Conservation (phyloP, 164 flowering plant genomes). For the Nymphaea colorata region DNA sequence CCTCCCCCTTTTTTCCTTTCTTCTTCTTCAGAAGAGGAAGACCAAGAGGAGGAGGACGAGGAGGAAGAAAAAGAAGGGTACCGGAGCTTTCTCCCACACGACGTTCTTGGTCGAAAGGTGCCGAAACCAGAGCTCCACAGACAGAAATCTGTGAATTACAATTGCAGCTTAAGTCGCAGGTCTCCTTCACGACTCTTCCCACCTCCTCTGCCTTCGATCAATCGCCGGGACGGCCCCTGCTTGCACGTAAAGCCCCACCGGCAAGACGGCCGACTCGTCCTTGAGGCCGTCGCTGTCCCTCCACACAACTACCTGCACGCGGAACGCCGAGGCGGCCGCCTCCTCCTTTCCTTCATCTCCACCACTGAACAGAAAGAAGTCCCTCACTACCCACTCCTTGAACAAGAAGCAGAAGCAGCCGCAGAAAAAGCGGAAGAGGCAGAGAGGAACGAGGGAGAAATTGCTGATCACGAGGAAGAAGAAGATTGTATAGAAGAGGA, state of each 20-base stretch:
- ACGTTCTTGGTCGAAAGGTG: too few species aligned
- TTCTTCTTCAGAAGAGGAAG: not conserved
- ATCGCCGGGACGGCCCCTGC: slow-evolving; percentile 22
- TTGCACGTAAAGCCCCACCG: slow-evolving; percentile 42
- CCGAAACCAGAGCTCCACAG: not conserved
- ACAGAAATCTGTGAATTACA: not conserved
- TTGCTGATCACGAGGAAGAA: slow-evolving; percentile 7
- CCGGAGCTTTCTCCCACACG: too few species aligned
- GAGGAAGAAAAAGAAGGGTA: too few species aligned
- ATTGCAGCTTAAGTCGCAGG: not conserved
- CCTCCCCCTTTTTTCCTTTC: not conserved
- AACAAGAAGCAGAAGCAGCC: not conserved
- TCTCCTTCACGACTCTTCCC: slow-evolving; percentile 29
- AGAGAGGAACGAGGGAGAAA: slow-evolving; percentile 8
- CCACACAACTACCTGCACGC: slow-evolving; percentile 32
- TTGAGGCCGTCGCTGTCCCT: slow-evolving; percentile 56
- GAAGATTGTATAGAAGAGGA: slow-evolving; percentile 12
- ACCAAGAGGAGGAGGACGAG: not conserved
- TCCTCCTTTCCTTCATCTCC: slow-evolving; percentile 32
- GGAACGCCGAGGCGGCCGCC: slow-evolving; percentile 53
- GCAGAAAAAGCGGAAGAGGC: slow-evolving; percentile 3
- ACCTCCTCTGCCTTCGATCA: slow-evolving; percentile 56
- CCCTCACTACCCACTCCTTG: not conserved
- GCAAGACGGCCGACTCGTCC: slow-evolving; percentile 46
- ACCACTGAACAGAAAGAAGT: not conserved